These are phyloP conservation scores for Gossypium davidsonii DNA, from an alignment of 441 rosid species.

Conservation along the genomic window DNA sequence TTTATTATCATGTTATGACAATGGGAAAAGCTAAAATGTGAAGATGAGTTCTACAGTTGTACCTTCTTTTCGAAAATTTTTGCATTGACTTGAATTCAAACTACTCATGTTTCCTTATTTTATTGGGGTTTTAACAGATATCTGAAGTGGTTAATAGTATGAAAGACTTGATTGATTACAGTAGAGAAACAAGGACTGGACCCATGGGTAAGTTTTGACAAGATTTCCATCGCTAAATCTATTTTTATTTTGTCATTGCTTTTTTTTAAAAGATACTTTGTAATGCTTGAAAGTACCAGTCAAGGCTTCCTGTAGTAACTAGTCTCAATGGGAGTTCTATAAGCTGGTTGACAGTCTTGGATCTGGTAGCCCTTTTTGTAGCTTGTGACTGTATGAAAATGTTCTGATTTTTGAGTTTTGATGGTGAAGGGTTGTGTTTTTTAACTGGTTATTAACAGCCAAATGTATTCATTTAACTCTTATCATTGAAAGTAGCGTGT, in stretches of 20 bases:
- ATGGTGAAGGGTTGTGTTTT: not conserved
- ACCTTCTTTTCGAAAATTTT: not conserved
- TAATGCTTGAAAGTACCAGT: constrained; percentile 1
- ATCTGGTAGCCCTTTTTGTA: not conserved
- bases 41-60: not conserved
- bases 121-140: constrained; percentile 51
- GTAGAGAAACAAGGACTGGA: constrained; percentile 79
- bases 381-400: not conserved
- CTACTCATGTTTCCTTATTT: not conserved
- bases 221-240: constrained; percentile 2
- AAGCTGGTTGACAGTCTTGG: not conserved
- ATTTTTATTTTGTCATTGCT: not conserved
- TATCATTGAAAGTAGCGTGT: not conserved
- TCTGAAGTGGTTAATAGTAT: constrained; percentile 97
- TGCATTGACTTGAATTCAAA: not conserved
- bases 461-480: not conserved
- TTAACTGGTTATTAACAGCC: not conserved
- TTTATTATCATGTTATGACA: not conserved
- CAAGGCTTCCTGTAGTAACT: not conserved
- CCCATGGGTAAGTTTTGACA: constrained; percentile 73
- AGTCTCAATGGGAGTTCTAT: not conserved
- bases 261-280: not conserved
- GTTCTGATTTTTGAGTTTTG: not conserved
- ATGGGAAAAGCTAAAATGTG: not conserved
- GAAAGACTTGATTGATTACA: constrained; percentile 98